Evolutionary conservation across 2,329 filamentous ascomycete genomes (phyloP), one percentile per base, ranked within the genome.

Genomic region (Eurotiales sp.): DNA sequence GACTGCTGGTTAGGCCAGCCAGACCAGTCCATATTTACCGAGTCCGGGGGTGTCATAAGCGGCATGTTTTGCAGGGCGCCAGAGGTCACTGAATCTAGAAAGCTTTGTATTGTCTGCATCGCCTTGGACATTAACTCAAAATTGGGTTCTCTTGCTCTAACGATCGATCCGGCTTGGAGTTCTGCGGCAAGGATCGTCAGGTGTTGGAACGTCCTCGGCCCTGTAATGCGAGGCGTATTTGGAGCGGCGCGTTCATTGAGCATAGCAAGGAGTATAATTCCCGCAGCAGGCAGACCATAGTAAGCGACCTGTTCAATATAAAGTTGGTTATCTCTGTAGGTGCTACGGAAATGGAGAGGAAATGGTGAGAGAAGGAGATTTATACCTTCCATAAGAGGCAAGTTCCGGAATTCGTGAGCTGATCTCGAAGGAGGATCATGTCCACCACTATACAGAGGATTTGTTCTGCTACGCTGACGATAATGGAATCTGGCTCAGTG

Each of bases 91-190:
- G 41, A 30, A 2, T 15, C 11, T 6, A 21, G 11, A 8, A 39
- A 22, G 8, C 10, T 32, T 5, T 32, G 5, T 4, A 32, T 32
- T 8, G 29, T 12, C 5, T 6, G 29, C 10, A 12, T 32, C 8
- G 29, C 29, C 10, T 32, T 32, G 29, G 4, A 12, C 4, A 32
- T 8, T 32, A 32, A 14, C 12, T 8, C 5, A 32, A 12, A 32
- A 14, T 10, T 32, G 10, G 36, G 17, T n/a, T 43, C 40, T 17
- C 41, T 30, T 3, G 30, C 29, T 48, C 66, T 62, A 12, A 74
- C 68, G 3, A 69, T 64, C 58, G 68, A 66, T 8, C 67, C 68
- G 15, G 69, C 67, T 50, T 72, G 72, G 10, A 68, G 65, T 8
- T 44, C 15, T 15, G 42, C 27, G 5, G 25, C 42, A 8, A 30